phyloP scores from a whole-genome alignment of 805 yeast species.

The Wickerhamiella cacticola region DNA sequence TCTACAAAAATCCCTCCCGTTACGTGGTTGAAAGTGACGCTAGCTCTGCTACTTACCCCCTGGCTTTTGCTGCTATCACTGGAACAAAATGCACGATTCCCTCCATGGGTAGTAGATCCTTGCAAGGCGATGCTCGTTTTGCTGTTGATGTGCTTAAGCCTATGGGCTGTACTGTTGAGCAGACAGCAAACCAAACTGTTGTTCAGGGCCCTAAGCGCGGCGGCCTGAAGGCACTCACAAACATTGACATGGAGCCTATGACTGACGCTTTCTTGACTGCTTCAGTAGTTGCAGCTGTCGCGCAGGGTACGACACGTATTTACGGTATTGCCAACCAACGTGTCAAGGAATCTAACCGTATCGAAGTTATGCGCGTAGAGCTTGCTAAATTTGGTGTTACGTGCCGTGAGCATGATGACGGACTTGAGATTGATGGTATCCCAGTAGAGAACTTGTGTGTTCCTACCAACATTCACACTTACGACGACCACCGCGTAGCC shows the following conservation, averaged over 20 bases:
- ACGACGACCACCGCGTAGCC: slow-evolving; percentile 96
- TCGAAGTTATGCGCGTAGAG: slow-evolving; percentile 84
- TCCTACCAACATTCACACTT: slow-evolving; percentile 35
- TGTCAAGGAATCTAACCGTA: slow-evolving; percentile 94
- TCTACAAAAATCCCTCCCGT: slow-evolving; percentile 65
- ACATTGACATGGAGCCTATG: slow-evolving; percentile 98
- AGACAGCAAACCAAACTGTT: slow-evolving; percentile 75
- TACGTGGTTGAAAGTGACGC: slow-evolving; percentile 95
- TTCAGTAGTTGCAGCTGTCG: slow-evolving; percentile 91
- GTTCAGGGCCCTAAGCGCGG: slow-evolving; percentile 74
- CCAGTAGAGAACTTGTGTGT: slow-evolving; percentile 23
- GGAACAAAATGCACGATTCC: slow-evolving; percentile 90
- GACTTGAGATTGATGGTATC: slow-evolving; percentile 61
- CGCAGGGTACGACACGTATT: slow-evolving; percentile 61
- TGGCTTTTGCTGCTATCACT: slow-evolving; percentile 93
- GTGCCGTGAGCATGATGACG: slow-evolving; percentile 81
- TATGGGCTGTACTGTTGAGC: slow-evolving; percentile 88
- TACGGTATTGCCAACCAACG: slow-evolving; percentile 96
- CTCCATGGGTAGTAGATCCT: slow-evolving; percentile 78
- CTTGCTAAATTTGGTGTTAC: slow-evolving; percentile 81
- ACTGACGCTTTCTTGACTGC: slow-evolving; percentile 98
- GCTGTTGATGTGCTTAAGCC: slow-evolving; percentile 86
- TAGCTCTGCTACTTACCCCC: slow-evolving; percentile 92
- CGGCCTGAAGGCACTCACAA: slow-evolving; percentile 51
- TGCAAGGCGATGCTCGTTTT: slow-evolving; percentile 95